These are phyloP conservation scores for Scorias spongiosa DNA, from an alignment of 2,329 filamentous ascomycete genomes.

Conservation along the genomic window DNA sequence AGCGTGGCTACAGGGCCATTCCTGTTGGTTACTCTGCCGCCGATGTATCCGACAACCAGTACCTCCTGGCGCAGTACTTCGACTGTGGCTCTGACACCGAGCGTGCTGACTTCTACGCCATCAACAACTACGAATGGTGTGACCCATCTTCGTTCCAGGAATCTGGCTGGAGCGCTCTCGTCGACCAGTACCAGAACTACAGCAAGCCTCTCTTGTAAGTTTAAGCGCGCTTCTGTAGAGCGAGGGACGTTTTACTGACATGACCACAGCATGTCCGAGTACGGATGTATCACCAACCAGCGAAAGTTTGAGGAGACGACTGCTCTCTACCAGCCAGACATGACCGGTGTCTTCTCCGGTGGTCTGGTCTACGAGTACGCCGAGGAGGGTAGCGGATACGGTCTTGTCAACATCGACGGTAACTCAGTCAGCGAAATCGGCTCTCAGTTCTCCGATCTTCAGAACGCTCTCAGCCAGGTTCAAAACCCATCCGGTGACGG, in stretches of 20 bases:
- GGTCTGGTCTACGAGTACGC: constrained; percentile 95
- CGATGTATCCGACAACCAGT: constrained; percentile 71
- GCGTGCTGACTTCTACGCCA: constrained; percentile 77
- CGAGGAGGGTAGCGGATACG: constrained; percentile 62
- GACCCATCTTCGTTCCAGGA: constrained; percentile 50
- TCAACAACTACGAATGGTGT: constrained; percentile 86
- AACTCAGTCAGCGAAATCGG: constrained; percentile 38
- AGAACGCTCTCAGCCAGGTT: constrained; percentile 35
- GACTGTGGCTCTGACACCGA: constrained; percentile 78
- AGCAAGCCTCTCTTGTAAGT: constrained; percentile 65
- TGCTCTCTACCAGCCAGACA: constrained; percentile 65
- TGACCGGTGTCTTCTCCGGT: constrained; percentile 85
- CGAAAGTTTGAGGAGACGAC: constrained; percentile 69
- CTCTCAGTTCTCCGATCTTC: constrained; percentile 46
- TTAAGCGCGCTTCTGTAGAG: not conserved
- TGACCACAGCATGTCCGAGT: constrained; percentile 59
- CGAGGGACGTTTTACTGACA: not conserved
- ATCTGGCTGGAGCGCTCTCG: constrained; percentile 78
- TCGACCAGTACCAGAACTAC: constrained; percentile 73
- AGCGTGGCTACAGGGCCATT: constrained; percentile 50
- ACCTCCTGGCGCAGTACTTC: constrained; percentile 80
- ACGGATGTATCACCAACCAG: constrained; percentile 70
- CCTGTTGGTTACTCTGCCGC: constrained; percentile 73
- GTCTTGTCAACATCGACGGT: constrained; percentile 54
- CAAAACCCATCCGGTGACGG: constrained; percentile 40